These are phyloP conservation scores for Panicum virgatum DNA, from an alignment of 202 grass and related monocot genomes.

Conservation along the genomic window DNA sequence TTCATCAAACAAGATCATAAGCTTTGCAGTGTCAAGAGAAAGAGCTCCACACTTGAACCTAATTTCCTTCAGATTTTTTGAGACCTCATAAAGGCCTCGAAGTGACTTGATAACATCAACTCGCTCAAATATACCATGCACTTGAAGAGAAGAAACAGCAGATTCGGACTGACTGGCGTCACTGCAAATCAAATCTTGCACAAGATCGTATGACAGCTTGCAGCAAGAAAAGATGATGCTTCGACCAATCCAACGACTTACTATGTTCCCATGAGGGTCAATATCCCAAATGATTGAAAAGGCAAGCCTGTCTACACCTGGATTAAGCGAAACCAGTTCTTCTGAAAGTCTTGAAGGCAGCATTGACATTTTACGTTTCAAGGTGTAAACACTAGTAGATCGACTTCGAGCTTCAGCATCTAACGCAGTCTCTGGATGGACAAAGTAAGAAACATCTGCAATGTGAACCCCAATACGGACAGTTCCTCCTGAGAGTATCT, in stretches of 20 bases:
- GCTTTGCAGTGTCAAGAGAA: constrained; percentile 77
- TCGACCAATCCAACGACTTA: constrained; percentile 83
- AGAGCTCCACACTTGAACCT: constrained; percentile 89
- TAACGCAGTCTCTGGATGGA: constrained; percentile 74
- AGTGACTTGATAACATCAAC: constrained; percentile 73
- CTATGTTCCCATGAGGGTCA: constrained; percentile 73
- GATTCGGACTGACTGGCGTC: constrained; percentile 39
- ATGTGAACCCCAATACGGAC: constrained; percentile 90
- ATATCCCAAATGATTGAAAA: constrained; percentile 97
- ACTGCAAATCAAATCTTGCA: constrained; percentile 64
- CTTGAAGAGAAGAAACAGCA: constrained; percentile 51
- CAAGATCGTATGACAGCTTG: constrained; percentile 87
- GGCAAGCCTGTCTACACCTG: constrained; percentile 79
- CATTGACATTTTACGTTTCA: constrained; percentile 77
- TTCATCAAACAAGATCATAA: constrained; percentile 88
- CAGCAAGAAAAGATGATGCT: constrained; percentile 86
- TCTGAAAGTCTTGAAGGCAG: constrained; percentile 76
- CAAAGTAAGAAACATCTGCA: constrained; percentile 93
- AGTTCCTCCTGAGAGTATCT: constrained; percentile 62
- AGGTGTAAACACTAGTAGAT: constrained; percentile 92
- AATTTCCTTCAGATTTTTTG: constrained; percentile 77
- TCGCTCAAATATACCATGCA: constrained; percentile 65
- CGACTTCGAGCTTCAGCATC: constrained; percentile 82
- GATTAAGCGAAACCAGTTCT: constrained; percentile 69
- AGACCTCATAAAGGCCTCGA: constrained; percentile 61